Evolutionary conservation across 2,329 filamentous ascomycete species (phyloP), one percentile per base, ranked within the genome.

Genomic region (Penicillium sp.): DNA sequence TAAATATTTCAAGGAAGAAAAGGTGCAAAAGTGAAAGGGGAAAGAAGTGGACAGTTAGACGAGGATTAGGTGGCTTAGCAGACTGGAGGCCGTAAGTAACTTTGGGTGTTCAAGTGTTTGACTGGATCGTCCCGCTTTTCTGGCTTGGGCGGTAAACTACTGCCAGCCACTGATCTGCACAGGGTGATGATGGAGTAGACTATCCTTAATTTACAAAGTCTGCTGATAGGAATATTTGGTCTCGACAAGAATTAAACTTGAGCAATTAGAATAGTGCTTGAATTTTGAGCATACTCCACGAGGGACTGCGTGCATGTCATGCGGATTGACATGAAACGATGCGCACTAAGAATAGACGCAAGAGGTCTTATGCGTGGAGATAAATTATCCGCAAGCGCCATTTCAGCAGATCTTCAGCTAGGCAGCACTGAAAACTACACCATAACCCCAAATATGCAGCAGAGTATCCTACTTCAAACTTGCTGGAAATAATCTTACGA

Each of bases 1-100:
- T 51, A 10, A 15, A 28, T 24, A 42, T 17, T 22, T 35, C 26
- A 62, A 37, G 42, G 24, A 33, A 38, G 40, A 50, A 57, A 44
- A 24, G 22, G 50, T 45, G 51, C 22, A 40, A 40, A 40, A 51
- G 60, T 53, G 55, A 38, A 44, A 35, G 30, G 40, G 45, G 60
- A 58, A 40, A 24, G 62, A 63, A 59, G 51, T 49, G 57, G 57
- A 44, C 56, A 58, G 50, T 60, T 56, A 33, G 58, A 45, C 53
- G 26, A 53, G 59, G 62, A 58, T 50, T 66, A 65, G 56, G 68
- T 68, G 67, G 68, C 68, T 70, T 65, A 70, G 67, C 68, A 65
- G 59, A 59, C 56, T 65, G 67, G 66, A 53, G 17, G 37, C 35
- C 15, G 19, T n/a, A 19, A 68, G 57, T 62, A 61, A 62, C 63